Evolutionary conservation across 129 eudicot species (phyloP).

Genomic region (Sambucus nigra): DNA sequence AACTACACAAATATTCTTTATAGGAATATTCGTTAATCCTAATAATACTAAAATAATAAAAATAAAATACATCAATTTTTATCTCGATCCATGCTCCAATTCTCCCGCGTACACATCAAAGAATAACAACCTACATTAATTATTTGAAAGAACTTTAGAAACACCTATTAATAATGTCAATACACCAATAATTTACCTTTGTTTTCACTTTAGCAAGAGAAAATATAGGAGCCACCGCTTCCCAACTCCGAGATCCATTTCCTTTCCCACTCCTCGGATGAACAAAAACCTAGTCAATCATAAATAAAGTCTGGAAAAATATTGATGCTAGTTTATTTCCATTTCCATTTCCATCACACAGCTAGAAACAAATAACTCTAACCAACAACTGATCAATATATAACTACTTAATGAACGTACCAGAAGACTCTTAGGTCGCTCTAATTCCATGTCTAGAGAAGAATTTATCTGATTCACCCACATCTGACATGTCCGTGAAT

Average conservation of each 20-base stretch:
- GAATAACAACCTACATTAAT: too few relatives aligned
- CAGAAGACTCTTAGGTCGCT: constrained; percentile 84
- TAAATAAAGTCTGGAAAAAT: constrained; percentile 18
- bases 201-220: constrained; percentile 74
- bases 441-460: constrained; percentile 36
- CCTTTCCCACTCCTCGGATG: constrained; percentile 93
- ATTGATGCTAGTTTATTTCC: constrained; percentile 2
- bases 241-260: constrained; percentile 75
- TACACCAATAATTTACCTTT: constrained; percentile 41
- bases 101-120: too few relatives aligned
- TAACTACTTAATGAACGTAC: constrained; percentile 30
- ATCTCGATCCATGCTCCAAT: too few relatives aligned
- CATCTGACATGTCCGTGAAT: constrained; percentile 44
- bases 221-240: constrained; percentile 69
- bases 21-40: too few relatives aligned
- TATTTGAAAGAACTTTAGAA: too few relatives aligned
- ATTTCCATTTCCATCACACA: not conserved
- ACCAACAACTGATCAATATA: not conserved
- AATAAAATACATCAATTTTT: too few relatives aligned
- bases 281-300: constrained; percentile 70
- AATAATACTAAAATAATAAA: too few relatives aligned
- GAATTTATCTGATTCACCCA: constrained; percentile 55
- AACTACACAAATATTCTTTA: too few relatives aligned
- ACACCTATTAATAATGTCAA: not conserved
- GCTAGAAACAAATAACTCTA: not conserved